These are phyloP conservation scores for Lipomyces lipofer DNA, from an alignment of 805 yeast genomes.

Conservation along the genomic window DNA sequence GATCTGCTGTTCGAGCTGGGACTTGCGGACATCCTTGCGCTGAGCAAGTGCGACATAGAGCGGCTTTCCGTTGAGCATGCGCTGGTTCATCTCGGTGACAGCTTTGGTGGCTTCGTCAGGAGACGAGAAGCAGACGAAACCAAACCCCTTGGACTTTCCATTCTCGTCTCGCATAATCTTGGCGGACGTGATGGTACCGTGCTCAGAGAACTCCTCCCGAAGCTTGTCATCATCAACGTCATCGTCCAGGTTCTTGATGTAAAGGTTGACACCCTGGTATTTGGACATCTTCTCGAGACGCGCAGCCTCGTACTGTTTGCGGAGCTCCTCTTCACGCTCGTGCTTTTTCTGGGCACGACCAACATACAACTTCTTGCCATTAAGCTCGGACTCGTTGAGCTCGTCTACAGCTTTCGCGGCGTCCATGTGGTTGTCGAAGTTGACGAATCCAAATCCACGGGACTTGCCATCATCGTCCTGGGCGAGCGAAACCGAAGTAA, in stretches of 20 bases:
- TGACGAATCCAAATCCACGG: constrained; percentile 94
- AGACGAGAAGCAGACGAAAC: constrained; percentile 94
- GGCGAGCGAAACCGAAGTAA: constrained; percentile 82
- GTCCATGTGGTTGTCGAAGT: constrained; percentile 81
- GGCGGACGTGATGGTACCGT: constrained; percentile 93
- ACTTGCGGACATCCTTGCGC: constrained; percentile 96
- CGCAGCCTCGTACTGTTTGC: constrained; percentile 88
- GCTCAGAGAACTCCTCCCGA: constrained; percentile 87
- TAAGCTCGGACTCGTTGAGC: constrained; percentile 81
- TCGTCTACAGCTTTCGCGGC: constrained; percentile 91
- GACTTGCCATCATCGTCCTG: constrained; percentile 83
- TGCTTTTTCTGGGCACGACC: constrained; percentile 99
- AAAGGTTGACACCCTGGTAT: constrained; percentile 97
- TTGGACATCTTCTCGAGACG: constrained; percentile 88
- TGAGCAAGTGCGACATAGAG: constrained; percentile 98
- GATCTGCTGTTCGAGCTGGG: constrained; percentile 95
- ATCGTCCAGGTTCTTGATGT: constrained; percentile 95
- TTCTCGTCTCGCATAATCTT: constrained; percentile 93
- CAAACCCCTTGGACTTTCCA: constrained; percentile 97
- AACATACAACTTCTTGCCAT: constrained; percentile 84
- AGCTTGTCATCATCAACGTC: constrained; percentile 86
- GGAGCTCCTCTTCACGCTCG: constrained; percentile 95
- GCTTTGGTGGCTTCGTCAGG: constrained; percentile 99
- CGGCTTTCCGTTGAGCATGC: constrained; percentile 92
- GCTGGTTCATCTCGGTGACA: constrained; percentile 96